Percentiles rank a stretch among this genome's conserved stretches.
Evolutionary conservation across 345 rosid genomes (phyloP).

Genomic region (Arabis hirsuta): DNA sequence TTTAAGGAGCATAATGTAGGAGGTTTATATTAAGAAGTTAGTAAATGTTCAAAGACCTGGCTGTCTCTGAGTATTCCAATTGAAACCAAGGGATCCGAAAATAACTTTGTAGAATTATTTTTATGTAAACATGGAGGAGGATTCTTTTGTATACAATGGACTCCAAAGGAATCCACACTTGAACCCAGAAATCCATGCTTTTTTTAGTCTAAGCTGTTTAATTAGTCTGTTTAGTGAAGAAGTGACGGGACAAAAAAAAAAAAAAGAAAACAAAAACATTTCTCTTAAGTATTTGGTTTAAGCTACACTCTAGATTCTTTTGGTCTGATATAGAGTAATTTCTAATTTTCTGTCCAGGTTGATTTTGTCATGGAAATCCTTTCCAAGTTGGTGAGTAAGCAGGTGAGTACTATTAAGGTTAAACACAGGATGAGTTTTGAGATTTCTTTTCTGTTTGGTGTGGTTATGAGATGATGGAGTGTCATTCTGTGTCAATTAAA

Average conservation of each 20-base stretch:
- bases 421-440: slow-evolving; percentile 14
- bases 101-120: not conserved
- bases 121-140: not conserved
- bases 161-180: not conserved
- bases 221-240: slow-evolving; percentile 9
- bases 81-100: not conserved
- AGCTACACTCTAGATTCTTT: slow-evolving; percentile 4
- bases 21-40: slow-evolving; percentile 7
- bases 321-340: slow-evolving; percentile 1
- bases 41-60: not conserved
- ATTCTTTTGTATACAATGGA: not conserved
- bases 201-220: not conserved
- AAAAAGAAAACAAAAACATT: not conserved
- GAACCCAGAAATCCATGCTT: not conserved
- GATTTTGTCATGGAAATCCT: slow-evolving; percentile 97
- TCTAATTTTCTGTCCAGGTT: slow-evolving; percentile 54
- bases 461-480: slow-evolving; percentile 14
- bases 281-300: slow-evolving; percentile 3
- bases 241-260: slow-evolving; percentile 9
- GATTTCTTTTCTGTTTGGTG: not conserved
- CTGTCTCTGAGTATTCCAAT: slow-evolving; percentile 5
- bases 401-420: slow-evolving; percentile 58
- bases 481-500: slow-evolving; percentile 23
- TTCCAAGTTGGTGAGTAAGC: slow-evolving; percentile 86
- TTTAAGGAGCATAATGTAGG: slow-evolving; percentile 18